A percentile compares a stretch with the other conserved stretches of the same genome.
phyloP scores from a whole-genome alignment of 352 stramenopile species.

The Aphanomyces cochlioides region DNA sequence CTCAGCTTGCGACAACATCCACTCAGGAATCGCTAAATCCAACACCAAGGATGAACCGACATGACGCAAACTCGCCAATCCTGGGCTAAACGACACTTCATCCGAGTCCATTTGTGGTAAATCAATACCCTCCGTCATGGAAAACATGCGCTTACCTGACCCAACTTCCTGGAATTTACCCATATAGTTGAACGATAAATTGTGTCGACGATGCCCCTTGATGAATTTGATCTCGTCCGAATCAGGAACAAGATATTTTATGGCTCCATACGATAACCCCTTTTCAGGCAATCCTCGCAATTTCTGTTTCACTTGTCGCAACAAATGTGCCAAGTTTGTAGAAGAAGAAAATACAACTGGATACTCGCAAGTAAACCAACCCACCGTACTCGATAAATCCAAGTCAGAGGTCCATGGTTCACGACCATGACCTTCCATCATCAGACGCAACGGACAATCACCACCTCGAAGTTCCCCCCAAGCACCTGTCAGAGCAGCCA shows the following conservation, averaged over 20 bases:
- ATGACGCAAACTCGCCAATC: too few species aligned
- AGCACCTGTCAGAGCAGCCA: not conserved
- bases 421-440: conserved; percentile 4
- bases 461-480: not conserved
- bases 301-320: conserved; percentile 5
- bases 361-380: not conserved
- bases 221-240: too few species aligned
- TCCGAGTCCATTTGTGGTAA: too few species aligned
- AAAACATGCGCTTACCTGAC: too few species aligned
- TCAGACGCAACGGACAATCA: not conserved
- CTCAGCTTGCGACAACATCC: not conserved
- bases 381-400: not conserved
- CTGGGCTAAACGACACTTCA: too few species aligned
- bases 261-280: not conserved
- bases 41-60: not conserved
- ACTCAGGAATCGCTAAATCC: not conserved
- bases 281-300: not conserved
- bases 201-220: too few species aligned
- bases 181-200: too few species aligned
- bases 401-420: not conserved
- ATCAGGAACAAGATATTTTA: not conserved
- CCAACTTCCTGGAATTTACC: too few species aligned
- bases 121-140: too few species aligned
- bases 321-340: not conserved
- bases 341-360: not conserved